Percentiles rank a stretch among this genome's conserved stretches.
These are phyloP conservation scores for Ophiostoma tasmaniense DNA, from an alignment of 2,329 filamentous ascomycete genomes.

Conservation along the genomic window DNA sequence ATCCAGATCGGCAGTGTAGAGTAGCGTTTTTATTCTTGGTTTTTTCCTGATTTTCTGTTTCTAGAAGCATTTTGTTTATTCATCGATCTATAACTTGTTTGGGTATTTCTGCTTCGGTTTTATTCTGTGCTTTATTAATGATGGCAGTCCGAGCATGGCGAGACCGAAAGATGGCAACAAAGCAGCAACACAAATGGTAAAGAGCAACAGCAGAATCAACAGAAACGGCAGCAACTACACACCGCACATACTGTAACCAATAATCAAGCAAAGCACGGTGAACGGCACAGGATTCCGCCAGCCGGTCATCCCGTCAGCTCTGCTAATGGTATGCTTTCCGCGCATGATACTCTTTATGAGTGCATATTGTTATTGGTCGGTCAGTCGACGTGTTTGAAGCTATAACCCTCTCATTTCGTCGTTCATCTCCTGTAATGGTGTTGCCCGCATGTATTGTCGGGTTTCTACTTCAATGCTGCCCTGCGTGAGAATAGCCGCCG, in stretches of 20 bases:
- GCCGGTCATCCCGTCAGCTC: neutral
- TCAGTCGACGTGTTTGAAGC: neutral
- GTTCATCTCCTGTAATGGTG: too few relatives aligned
- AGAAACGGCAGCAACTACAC: neutral
- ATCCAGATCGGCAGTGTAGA: neutral
- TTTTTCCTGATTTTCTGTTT: too few relatives aligned
- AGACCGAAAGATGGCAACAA: neutral
- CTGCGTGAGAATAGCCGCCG: conserved; percentile 1
- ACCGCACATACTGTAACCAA: neutral
- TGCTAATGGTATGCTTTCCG: neutral
- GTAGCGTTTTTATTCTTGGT: neutral
- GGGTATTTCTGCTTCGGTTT: too few relatives aligned
- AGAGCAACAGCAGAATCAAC: neutral
- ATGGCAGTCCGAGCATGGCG: neutral
- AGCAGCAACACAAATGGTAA: neutral
- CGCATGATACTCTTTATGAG: neutral
- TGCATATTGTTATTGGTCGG: neutral
- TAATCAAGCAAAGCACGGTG: neutral
- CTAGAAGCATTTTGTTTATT: too few relatives aligned
- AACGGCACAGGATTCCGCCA: neutral
- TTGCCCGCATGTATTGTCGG: too few relatives aligned
- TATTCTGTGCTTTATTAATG: too few relatives aligned
- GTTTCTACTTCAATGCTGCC: neutral
- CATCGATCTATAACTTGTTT: too few relatives aligned
- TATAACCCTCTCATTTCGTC: neutral